phyloP scores from a whole-genome alignment of 345 rosid species.

The Cardamine resedifolia region DNA sequence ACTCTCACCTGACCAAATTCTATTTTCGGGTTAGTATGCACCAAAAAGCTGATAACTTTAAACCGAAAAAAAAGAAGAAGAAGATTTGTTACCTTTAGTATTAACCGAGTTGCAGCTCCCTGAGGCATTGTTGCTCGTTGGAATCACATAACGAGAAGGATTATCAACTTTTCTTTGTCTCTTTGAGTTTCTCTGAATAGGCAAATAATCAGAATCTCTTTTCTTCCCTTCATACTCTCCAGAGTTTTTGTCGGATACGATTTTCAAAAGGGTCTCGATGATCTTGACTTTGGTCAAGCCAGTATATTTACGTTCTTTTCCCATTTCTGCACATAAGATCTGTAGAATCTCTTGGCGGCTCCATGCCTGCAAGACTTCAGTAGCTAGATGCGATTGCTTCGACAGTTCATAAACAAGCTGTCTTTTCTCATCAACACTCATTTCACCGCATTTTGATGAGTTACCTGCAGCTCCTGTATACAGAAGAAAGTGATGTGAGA shows the following conservation, averaged over 20 bases:
- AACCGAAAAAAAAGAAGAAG: not conserved
- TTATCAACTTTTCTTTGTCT: constrained; percentile 36
- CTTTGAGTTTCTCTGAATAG: constrained; percentile 29
- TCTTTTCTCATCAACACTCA: constrained; percentile 68
- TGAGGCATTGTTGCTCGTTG: constrained; percentile 31
- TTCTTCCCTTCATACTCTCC: constrained; percentile 50
- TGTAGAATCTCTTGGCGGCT: constrained; percentile 75
- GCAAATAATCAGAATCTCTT: constrained; percentile 36
- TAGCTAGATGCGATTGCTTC: constrained; percentile 55
- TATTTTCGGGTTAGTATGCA: constrained; percentile 18
- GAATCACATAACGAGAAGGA: constrained; percentile 37
- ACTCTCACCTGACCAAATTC: constrained; percentile 32
- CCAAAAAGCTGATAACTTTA: not conserved
- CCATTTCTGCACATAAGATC: constrained; percentile 84
- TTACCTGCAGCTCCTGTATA: constrained; percentile 40
- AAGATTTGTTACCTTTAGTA: constrained; percentile 18
- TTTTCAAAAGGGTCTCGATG: constrained; percentile 70
- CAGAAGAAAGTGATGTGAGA: not conserved
- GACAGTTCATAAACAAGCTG: constrained; percentile 64
- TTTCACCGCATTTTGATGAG: constrained; percentile 56
- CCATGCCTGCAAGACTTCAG: constrained; percentile 69
- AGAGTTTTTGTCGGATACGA: constrained; percentile 51
- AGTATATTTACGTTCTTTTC: constrained; percentile 70
- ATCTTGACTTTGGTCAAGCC: constrained; percentile 70
- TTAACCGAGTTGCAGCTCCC: constrained; percentile 32